Conservation (phyloP, 2,329 filamentous ascomycete species). For the Lasiodiplodia gonubiensis region DNA sequence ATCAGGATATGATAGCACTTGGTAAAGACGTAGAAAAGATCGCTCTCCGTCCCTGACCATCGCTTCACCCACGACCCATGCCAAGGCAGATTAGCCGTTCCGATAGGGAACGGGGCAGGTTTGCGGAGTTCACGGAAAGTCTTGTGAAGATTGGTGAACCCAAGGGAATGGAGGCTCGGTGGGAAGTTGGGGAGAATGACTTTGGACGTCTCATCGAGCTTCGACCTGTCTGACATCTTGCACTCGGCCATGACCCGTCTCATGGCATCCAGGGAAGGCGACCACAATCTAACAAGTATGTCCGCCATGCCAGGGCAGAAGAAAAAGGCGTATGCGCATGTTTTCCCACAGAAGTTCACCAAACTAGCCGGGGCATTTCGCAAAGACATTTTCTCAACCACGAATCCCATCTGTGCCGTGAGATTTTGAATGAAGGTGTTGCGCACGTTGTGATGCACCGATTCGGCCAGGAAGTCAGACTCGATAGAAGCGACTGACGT, state of each 20-base stretch:
- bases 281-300: slow-evolving; percentile 82
- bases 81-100: slow-evolving; percentile 78
- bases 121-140: slow-evolving; percentile 66
- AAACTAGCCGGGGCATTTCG: slow-evolving; percentile 69
- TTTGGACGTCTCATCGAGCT: slow-evolving; percentile 56
- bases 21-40: slow-evolving; percentile 88
- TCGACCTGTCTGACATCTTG: slow-evolving; percentile 61
- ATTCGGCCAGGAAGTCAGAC: slow-evolving; percentile 73
- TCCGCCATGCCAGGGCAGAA: slow-evolving; percentile 88
- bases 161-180: slow-evolving; percentile 64
- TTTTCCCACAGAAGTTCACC: slow-evolving; percentile 87
- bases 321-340: slow-evolving; percentile 90
- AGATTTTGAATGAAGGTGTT: slow-evolving; percentile 86
- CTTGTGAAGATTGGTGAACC: slow-evolving; percentile 66
- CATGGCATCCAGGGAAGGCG: slow-evolving; percentile 69
- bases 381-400: slow-evolving; percentile 87
- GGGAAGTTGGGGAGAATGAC: slow-evolving; percentile 75
- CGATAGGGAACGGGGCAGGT: slow-evolving; percentile 69
- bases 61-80: slow-evolving; percentile 81
- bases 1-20: slow-evolving; percentile 85
- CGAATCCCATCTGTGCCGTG: slow-evolving; percentile 80
- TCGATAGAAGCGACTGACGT: slow-evolving; percentile 66
- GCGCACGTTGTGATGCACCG: slow-evolving; percentile 84
- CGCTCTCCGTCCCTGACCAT: slow-evolving; percentile 86
- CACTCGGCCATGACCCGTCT: slow-evolving; percentile 74